A percentile compares a stretch with the other conserved stretches of the same genome.
These are phyloP conservation scores for Pseudocercospora fijiensis DNA, from an alignment of 2,329 filamentous ascomycete genomes.

Conservation along the genomic window DNA sequence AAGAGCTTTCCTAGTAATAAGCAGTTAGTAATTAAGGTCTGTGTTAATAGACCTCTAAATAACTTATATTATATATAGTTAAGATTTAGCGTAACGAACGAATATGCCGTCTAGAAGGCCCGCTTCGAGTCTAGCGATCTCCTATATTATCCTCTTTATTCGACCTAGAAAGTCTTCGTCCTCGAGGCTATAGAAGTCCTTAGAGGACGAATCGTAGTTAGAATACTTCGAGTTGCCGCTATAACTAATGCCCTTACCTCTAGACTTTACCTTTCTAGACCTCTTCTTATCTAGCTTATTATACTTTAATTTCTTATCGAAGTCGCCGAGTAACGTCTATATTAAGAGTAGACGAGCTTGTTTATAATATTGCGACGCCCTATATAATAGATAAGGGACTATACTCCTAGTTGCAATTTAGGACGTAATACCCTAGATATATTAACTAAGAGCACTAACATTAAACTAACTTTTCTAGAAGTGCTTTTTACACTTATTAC, in stretches of 20 bases:
- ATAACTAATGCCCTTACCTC: slow-evolving; percentile 11
- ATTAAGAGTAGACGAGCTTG: slow-evolving; percentile 35
- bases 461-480: slow-evolving; percentile 5
- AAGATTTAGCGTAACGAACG: slow-evolving; percentile 57
- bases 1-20: slow-evolving; percentile 48
- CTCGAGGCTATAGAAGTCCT: too few relatives aligned
- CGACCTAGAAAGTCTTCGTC: too few relatives aligned
- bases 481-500: slow-evolving; percentile 4
- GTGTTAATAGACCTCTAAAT: background rate
- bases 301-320: slow-evolving; percentile 32
- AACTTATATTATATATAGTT: slow-evolving; percentile 53
- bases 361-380: background rate
- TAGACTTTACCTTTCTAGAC: background rate
- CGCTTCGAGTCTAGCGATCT: slow-evolving; percentile 54
- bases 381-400: slow-evolving; percentile 5
- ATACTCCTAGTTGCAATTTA: background rate
- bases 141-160: slow-evolving; percentile 54
- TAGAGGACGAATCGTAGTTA: background rate
- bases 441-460: background rate
- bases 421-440: background rate
- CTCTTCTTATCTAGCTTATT: slow-evolving; percentile 20
- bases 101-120: slow-evolving; percentile 55
- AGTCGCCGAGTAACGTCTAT: slow-evolving; percentile 42
- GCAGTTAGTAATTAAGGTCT: background rate
- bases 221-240: background rate